Base-by-base conservation (phyloP, 768 basidiomycete species). In the Cubamyces lactineus region DNA sequence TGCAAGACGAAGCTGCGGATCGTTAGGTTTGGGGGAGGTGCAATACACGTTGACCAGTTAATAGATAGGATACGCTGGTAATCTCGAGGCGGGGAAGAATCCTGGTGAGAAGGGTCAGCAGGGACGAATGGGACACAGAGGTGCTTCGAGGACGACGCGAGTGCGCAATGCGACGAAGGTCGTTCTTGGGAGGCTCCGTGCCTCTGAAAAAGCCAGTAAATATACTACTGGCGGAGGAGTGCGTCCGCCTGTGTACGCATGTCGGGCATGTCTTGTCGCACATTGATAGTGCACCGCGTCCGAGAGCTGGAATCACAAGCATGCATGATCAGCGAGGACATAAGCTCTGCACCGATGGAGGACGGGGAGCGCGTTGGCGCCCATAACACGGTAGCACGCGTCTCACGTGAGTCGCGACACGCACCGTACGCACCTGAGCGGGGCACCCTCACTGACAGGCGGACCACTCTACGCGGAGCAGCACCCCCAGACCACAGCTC, bases 321-420 rank as follows among this genome's bases (percentile, higher is more conserved):
- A 69, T 65, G 68, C 68, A 40, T 60, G 55, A 59, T 63, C 67
- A 67, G 61, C 56, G 67, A 69, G 69, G 69, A 63, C 53, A 42
- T 51, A 55, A 47, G 57, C 47, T 45, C 55, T 61, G 58, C 57
- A 58, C 54, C 47, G 61, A 49, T 19, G 40, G 17, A 24, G 34
- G 50, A 45, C 50, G 51, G 42, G 42, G 49, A 47, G 54, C 21
- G 55, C 53, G 51, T 53, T 55, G 64, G 46, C 69, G 69, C 69
- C 64, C 69, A 70, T 70, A 64, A 67, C 47, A 63, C 57, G 59
- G 53, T 55, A 43, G 64, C 69, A 70, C 64, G 69, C 67, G 60
- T 59, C 43, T 48, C 66, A 59, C 65, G 67, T 61, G 63, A 57
- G 67, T 63, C 62, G 64, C 62, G 65, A 63, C 70, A 69, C 59